phyloP scores from a whole-genome alignment of 2,329 filamentous ascomycete genomes.

The Penicillium glabrum region DNA sequence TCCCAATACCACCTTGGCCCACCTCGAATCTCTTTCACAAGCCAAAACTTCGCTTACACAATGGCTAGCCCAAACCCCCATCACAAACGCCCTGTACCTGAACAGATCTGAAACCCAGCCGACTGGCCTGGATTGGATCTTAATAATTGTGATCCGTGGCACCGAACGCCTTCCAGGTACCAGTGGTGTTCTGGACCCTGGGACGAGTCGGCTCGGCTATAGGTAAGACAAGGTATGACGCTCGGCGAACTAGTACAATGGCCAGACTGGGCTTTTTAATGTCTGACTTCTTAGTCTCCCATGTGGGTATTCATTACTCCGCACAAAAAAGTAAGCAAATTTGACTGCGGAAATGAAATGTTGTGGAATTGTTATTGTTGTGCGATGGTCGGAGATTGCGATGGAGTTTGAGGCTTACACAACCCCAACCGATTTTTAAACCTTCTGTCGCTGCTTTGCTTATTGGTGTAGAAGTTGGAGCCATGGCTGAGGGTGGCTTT shows the following conservation, averaged over 20 bases:
- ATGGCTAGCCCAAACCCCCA: not conserved
- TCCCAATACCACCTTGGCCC: not conserved
- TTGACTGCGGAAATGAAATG: not conserved
- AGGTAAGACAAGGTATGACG: conserved; percentile 3
- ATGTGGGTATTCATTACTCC: not conserved
- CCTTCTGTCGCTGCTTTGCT: not conserved
- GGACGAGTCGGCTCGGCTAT: not conserved
- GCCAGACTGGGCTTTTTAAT: conserved; percentile 1
- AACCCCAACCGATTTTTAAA: not conserved
- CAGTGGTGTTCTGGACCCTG: conserved; percentile 10
- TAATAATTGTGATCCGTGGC: conserved; percentile 11
- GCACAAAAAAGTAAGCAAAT: not conserved
- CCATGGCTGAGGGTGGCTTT: not conserved
- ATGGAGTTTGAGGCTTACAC: not conserved
- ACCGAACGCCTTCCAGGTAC: conserved; percentile 11
- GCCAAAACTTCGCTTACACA: not conserved
- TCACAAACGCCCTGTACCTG: conserved; percentile 5
- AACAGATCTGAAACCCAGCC: conserved; percentile 8
- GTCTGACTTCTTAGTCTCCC: not conserved
- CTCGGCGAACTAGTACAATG: not conserved
- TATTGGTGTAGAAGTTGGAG: not conserved
- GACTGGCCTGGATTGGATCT: conserved; percentile 3
- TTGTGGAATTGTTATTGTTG: not conserved
- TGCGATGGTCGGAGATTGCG: not conserved
- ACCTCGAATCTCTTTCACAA: not conserved